Evolutionary conservation across 2,329 filamentous ascomycete species (phyloP).

Genomic region (Penicillium freii): DNA sequence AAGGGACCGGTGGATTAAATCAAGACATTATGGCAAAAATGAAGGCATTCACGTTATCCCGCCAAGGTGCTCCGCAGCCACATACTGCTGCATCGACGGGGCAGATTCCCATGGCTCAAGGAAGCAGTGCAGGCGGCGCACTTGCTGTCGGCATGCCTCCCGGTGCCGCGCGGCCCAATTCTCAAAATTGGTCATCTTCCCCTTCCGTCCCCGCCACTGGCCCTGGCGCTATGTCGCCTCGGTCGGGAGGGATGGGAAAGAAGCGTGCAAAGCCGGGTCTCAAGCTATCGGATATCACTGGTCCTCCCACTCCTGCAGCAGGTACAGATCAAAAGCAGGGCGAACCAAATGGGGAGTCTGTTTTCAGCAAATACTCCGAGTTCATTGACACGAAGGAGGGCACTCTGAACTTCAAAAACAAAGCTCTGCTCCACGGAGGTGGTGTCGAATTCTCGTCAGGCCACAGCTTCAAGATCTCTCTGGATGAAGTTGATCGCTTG

Average conservation of each 20-base stretch:
- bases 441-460: constrained; percentile 93
- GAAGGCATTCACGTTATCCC: constrained; percentile 66
- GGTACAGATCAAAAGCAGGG: constrained; percentile 20
- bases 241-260: constrained; percentile 47
- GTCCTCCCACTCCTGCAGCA: constrained; percentile 44
- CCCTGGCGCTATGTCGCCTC: constrained; percentile 45
- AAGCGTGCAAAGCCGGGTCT: constrained; percentile 50
- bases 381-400: constrained; percentile 91
- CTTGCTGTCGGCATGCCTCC: constrained; percentile 32
- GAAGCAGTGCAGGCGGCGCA: constrained; percentile 27
- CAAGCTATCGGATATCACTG: constrained; percentile 50
- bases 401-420: constrained; percentile 87
- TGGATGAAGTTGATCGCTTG: constrained; percentile 91
- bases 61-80: constrained; percentile 56
- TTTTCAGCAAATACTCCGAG: constrained; percentile 69
- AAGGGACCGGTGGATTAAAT: constrained; percentile 53
- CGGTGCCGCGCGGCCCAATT: constrained; percentile 26
- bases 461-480: constrained; percentile 84
- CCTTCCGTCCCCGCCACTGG: constrained; percentile 37
- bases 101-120: constrained; percentile 26
- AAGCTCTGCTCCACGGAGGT: constrained; percentile 81
- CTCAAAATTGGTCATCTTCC: constrained; percentile 36
- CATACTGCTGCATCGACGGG: constrained; percentile 37
- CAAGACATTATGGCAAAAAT: constrained; percentile 68
- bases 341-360: constrained; percentile 37